phyloP scores from a whole-genome alignment of 1,284 basidiomycete species.

The Boletellus deceptivus region DNA sequence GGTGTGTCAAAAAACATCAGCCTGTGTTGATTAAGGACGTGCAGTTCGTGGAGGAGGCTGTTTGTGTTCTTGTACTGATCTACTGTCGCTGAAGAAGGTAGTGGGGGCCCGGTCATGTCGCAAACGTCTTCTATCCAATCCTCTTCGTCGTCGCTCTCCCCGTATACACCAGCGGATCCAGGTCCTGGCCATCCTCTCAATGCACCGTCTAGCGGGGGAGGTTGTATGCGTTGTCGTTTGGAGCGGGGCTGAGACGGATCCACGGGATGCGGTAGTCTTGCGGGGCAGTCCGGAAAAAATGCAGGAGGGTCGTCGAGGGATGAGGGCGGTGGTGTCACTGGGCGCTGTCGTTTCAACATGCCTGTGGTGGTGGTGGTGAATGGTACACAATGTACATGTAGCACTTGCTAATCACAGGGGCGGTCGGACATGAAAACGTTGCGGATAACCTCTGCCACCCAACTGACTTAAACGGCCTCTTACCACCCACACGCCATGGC shows the following conservation, averaged over 20 bases:
- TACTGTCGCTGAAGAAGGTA: conserved; percentile 7
- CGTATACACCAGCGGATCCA: conserved; percentile 10
- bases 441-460: conserved; percentile 22
- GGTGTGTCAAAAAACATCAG: conserved; percentile 39
- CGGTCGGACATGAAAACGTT: conserved; percentile 15
- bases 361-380: neutral
- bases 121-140: conserved; percentile 33
- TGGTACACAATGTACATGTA: neutral
- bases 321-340: conserved; percentile 46
- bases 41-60: conserved; percentile 62
- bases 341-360: conserved; percentile 72
- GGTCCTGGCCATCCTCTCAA: conserved; percentile 41
- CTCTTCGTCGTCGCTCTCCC: conserved; percentile 37
- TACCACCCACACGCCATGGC: conserved; percentile 41
- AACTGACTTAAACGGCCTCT: neutral
- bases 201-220: conserved; percentile 47
- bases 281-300: conserved; percentile 28
- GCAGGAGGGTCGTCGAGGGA: conserved; percentile 38
- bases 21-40: conserved; percentile 62
- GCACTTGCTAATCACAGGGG: conserved; percentile 9
- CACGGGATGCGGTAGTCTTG: conserved; percentile 25
- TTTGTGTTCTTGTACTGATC: conserved; percentile 58
- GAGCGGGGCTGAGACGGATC: conserved; percentile 11
- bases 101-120: conserved; percentile 4
- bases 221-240: conserved; percentile 49